Evolutionary conservation across 805 yeast genomes (phyloP).

Genomic region (Sugiyamaella chiloensis): DNA sequence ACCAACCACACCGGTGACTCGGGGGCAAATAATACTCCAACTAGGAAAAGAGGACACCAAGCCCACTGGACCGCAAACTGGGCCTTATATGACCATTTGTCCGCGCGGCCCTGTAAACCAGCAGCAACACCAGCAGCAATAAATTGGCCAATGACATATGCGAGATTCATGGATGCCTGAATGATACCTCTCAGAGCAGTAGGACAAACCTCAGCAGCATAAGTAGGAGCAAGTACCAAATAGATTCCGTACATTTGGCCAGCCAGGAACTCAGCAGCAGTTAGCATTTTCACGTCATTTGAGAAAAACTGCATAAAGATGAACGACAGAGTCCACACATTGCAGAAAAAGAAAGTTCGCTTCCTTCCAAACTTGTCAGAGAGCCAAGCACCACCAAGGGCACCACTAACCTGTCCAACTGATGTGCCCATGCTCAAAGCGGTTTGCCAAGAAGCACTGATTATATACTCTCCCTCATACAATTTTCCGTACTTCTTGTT

Average conservation of each 20-base stretch:
- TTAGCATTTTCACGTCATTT: constrained; percentile 33
- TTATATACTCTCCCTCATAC: constrained; percentile 19
- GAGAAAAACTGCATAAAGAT: constrained; percentile 47
- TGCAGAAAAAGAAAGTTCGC: constrained; percentile 1
- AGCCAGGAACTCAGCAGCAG: constrained; percentile 37
- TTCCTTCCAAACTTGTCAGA: constrained; percentile 10
- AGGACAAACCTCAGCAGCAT: constrained; percentile 56
- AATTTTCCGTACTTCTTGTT: constrained; percentile 40
- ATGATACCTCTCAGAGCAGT: constrained; percentile 46
- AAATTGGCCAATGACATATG: constrained; percentile 58
- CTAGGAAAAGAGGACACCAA: constrained; percentile 43
- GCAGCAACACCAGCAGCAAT: constrained; percentile 50
- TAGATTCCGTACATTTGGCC: constrained; percentile 50
- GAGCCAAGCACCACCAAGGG: constrained; percentile 9
- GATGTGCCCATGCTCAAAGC: constrained; percentile 24
- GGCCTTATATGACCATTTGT: constrained; percentile 44
- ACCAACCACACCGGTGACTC: constrained; percentile 59
- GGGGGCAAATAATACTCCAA: constrained; percentile 34
- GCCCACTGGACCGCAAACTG: constrained; percentile 59
- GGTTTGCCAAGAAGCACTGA: constrained; percentile 29
- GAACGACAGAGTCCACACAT: constrained; percentile 3
- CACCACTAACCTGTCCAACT: constrained; percentile 45
- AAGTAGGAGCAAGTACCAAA: constrained; percentile 46
- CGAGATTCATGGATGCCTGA: constrained; percentile 34
- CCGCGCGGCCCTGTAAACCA: constrained; percentile 28